Base-by-base conservation (phyloP, 2,329 filamentous ascomycete genomes). In the Torrubiella hemipterigena region DNA sequence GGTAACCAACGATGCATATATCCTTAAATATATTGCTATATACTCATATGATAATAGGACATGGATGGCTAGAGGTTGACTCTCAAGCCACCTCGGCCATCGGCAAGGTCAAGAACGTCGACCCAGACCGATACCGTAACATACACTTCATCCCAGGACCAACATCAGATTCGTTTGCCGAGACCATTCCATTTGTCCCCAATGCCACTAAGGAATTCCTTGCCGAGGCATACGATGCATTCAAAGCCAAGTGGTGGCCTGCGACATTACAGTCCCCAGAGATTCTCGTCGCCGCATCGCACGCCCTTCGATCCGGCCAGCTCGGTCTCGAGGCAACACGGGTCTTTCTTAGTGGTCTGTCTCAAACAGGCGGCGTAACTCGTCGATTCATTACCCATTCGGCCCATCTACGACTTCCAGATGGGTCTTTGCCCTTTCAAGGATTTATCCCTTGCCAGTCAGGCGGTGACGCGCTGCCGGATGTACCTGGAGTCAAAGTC, bases 41-140 rank as follows among this genome's bases (percentile, higher is more conserved):
- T 26, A 13, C 29, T 31, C n/a, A 26, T 22, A 14, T 17, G 19
- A 7, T 19, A 15, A 8, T 7, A 40, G 38, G 38, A 4, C 39
- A 42, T 22, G 39, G 35, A n/a, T 40, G 39, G 39, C 22, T 42
- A 7, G 39, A 42, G 26, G 38, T 42, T 11, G 39, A 42, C 22
- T 40, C 39, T 3, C 39, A 40, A 25, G 38, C 35, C 5, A 33
- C 39, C 7, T 42, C 39, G 7, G 38, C 38, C 5, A 16, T 42
- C 7, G 35, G 32, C 6, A 42, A 40, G 15, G 38, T 42, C 22
- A 40, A 38, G 23, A 34, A 36, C 20, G 30, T 15, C 3, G 29
- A 42, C 27, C 37, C 38, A 10, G 28, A 30, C 7, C 29, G 39
- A n/a, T 42, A 40, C 33, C 32, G 28, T 8, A 35, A 32, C 7